These are phyloP conservation scores for Selaginella tamariscina DNA, from an alignment of 75 land plant genomes.

Conservation along the genomic window DNA sequence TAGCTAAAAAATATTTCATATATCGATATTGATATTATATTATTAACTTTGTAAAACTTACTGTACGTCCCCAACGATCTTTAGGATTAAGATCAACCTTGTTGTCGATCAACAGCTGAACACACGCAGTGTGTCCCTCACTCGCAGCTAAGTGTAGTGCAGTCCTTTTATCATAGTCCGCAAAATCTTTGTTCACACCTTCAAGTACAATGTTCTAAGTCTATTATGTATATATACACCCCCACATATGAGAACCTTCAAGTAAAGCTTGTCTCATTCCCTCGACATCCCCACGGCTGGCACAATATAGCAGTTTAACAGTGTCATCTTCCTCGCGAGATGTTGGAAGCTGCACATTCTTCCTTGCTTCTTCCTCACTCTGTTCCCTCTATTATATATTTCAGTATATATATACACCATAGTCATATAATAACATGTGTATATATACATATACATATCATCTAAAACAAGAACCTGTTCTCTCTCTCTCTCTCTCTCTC, in stretches of 20 bases:
- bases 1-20: not conserved
- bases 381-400: too few relatives aligned
- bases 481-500: too few relatives aligned
- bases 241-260: too few relatives aligned
- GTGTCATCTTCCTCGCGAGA: not conserved
- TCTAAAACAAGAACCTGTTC: too few relatives aligned
- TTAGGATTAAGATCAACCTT: conserved; percentile 39
- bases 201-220: too few relatives aligned
- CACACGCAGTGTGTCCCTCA: conserved; percentile 47
- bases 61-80: conserved; percentile 46
- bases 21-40: too few relatives aligned
- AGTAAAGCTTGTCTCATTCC: conserved; percentile 37
- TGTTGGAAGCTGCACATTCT: too few relatives aligned
- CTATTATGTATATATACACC: too few relatives aligned
- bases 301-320: conserved; percentile 29
- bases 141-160: conserved; percentile 64
- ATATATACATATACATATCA: too few relatives aligned
- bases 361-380: too few relatives aligned
- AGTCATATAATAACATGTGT: too few relatives aligned
- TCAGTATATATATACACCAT: too few relatives aligned
- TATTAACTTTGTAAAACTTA: conserved; percentile 19
- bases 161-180: conserved; percentile 52
- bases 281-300: conserved; percentile 40
- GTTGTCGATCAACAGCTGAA: conserved; percentile 38
- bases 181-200: conserved; percentile 34